These are phyloP conservation scores for Cyclotella choctawhatcheeana DNA, from an alignment of 108 stramenopile species.

Conservation along the genomic window DNA sequence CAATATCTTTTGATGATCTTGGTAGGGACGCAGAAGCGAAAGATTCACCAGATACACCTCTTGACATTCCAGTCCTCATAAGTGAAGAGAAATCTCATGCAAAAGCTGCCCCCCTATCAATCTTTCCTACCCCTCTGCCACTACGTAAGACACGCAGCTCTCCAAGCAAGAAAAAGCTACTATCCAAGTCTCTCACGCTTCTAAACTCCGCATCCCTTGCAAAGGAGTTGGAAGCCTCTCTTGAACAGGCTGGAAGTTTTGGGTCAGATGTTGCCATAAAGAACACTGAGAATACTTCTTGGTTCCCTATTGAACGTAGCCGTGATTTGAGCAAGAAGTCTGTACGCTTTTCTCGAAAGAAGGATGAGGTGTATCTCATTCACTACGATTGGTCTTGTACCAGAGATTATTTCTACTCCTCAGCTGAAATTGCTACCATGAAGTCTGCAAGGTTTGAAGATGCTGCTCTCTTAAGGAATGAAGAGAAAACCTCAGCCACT, in stretches of 20 bases:
- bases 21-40: too few relatives aligned
- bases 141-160: not conserved
- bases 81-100: too few relatives aligned
- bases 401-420: slow-evolving; percentile 17
- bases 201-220: not conserved
- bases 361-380: slow-evolving; percentile 10
- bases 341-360: slow-evolving; percentile 33
- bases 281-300: not conserved
- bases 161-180: not conserved
- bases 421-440: slow-evolving; percentile 26
- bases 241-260: not conserved
- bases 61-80: not conserved
- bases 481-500: not conserved
- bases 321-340: slow-evolving; percentile 19
- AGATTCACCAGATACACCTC: not conserved
- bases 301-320: slow-evolving; percentile 8
- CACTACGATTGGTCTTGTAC: slow-evolving; percentile 26
- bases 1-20: not conserved
- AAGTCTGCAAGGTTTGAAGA: slow-evolving; percentile 25
- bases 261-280: not conserved
- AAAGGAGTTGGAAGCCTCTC: not conserved
- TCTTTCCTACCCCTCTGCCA: not conserved
- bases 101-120: not conserved
- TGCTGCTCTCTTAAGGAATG: slow-evolving; percentile 17
- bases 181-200: not conserved